Evolutionary conservation across 2,329 filamentous ascomycete species (phyloP).

Genomic region (Pestalotiopsis sp.): DNA sequence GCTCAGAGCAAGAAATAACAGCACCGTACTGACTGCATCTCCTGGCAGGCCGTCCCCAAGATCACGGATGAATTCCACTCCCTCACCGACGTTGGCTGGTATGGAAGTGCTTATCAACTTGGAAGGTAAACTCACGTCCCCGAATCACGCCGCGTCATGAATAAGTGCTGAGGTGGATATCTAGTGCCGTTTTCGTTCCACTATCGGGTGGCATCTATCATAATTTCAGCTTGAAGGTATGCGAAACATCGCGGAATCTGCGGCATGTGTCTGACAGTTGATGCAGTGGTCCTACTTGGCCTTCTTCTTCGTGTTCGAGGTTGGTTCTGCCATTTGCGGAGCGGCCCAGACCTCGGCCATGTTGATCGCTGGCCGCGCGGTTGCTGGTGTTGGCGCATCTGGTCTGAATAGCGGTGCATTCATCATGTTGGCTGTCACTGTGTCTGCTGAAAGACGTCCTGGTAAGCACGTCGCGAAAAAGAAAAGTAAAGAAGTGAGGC

Average conservation of each 20-base stretch:
- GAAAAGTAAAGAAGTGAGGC: not conserved
- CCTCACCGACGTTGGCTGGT: not conserved
- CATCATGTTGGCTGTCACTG: constrained; percentile 12
- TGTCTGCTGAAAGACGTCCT: constrained; percentile 11
- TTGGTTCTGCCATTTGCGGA: constrained; percentile 1
- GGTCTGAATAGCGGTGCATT: constrained; percentile 13
- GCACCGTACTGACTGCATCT: not conserved
- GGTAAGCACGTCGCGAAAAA: not conserved
- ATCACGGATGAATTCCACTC: not conserved
- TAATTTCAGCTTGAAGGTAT: not conserved
- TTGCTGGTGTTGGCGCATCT: constrained; percentile 11
- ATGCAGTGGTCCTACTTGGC: not conserved
- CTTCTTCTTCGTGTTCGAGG: not conserved
- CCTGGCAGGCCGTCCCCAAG: not conserved
- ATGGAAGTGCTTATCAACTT: not conserved
- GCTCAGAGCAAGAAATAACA: not conserved
- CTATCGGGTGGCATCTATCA: not conserved
- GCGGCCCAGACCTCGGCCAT: constrained; percentile 13
- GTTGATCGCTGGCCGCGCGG: constrained; percentile 15
- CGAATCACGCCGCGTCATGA: not conserved
- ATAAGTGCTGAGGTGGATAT: not conserved
- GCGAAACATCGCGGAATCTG: not conserved
- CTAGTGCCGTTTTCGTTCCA: not conserved
- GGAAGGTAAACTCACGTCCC: not conserved
- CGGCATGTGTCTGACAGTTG: not conserved